These are phyloP conservation scores for Diplodia mutila DNA, from an alignment of 2,329 filamentous ascomycete species.

Conservation along the genomic window DNA sequence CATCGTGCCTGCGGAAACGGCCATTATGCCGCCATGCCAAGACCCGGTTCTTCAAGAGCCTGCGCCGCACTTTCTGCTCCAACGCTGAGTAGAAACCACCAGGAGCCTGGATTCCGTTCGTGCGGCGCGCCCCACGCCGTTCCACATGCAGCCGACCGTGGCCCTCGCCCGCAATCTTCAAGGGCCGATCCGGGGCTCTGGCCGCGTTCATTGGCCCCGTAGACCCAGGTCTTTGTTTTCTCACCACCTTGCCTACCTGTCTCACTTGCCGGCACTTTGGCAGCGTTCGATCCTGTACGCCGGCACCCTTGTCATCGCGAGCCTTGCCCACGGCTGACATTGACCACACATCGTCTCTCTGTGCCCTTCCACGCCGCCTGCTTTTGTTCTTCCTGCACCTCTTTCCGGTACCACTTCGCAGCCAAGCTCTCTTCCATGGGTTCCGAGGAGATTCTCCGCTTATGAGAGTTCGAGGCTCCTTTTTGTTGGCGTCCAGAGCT, in stretches of 20 bases:
- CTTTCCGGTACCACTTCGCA: not conserved
- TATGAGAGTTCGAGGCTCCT: not conserved
- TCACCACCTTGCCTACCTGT: conserved; percentile 13
- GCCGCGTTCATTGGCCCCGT: not conserved
- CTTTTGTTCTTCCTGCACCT: not conserved
- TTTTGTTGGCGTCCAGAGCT: not conserved
- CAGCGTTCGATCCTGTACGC: not conserved
- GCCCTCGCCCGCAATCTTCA: conserved; percentile 11
- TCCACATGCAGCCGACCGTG: conserved; percentile 1
- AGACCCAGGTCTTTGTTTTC: conserved; percentile 6
- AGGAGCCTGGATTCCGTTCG: too few species aligned
- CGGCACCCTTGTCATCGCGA: not conserved
- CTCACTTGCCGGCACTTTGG: not conserved
- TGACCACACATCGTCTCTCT: not conserved
- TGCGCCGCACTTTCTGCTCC: not conserved
- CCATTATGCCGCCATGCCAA: not conserved
- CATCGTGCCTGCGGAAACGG: not conserved
- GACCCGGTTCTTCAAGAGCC: not conserved
- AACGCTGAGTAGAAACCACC: not conserved
- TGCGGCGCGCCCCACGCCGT: not conserved
- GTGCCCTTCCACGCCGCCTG: not conserved
- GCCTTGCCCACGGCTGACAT: not conserved
- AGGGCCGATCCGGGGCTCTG: conserved; percentile 7
- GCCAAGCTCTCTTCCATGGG: not conserved
- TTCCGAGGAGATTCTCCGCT: not conserved